phyloP scores from a whole-genome alignment of 495 filamentous ascomycete genomes.

The Neurospora sp. region DNA sequence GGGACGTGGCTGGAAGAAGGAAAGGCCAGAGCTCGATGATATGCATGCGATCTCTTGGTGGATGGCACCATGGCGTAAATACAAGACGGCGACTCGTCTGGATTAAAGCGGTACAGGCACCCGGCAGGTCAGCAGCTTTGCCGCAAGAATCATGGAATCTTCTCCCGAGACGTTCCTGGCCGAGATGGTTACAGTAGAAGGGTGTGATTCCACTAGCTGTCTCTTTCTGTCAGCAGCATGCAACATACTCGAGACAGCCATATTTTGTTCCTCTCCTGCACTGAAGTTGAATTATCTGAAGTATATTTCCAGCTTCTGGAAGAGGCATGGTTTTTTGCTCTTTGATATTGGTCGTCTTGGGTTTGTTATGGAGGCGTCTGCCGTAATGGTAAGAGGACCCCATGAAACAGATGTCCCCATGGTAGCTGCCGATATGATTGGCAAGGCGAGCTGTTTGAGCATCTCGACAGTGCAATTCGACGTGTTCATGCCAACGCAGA shows the following conservation, averaged over 20 bases:
- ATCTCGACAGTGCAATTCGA: neutral
- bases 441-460: neutral
- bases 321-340: neutral
- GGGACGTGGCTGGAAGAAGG: constrained; percentile 7
- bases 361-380: neutral
- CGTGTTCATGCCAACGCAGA: neutral
- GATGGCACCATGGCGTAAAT: constrained; percentile 7
- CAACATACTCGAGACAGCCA: neutral
- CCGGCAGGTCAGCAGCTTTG: neutral
- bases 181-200: neutral
- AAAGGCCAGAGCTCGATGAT: constrained; percentile 9
- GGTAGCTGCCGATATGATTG: neutral
- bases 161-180: neutral
- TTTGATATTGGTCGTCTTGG: neutral
- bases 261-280: neutral
- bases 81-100: constrained; percentile 11
- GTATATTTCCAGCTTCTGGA: neutral
- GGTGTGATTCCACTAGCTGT: neutral
- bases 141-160: neutral
- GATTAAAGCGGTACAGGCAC: neutral
- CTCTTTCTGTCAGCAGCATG: neutral
- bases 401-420: neutral
- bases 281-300: neutral
- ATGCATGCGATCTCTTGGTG: constrained; percentile 9
- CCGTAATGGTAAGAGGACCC: neutral